These are phyloP conservation scores for Debaryomycetaceae sp. DNA, from an alignment of 1,139 yeast species.

Conservation along the genomic window DNA sequence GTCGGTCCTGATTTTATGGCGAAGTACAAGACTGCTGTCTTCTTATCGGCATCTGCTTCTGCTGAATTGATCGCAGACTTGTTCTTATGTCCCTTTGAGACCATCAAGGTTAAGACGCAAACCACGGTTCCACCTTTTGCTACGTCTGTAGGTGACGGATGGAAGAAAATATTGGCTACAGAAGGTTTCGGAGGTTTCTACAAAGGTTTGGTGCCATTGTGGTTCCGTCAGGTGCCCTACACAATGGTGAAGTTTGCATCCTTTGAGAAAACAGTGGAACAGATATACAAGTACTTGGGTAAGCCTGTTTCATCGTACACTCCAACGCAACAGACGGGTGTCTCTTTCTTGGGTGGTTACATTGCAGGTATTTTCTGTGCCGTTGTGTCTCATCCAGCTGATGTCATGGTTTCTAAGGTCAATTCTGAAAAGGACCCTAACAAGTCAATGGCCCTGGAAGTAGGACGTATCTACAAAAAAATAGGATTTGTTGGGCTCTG, in stretches of 20 bases:
- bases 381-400: conserved; percentile 92
- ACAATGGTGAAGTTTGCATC: conserved; percentile 95
- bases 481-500: conserved; percentile 90
- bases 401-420: conserved; percentile 92
- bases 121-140: conserved; percentile 87
- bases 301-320: conserved; percentile 39
- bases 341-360: conserved; percentile 90
- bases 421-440: conserved; percentile 68
- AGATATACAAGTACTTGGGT: conserved; percentile 55
- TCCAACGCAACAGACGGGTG: conserved; percentile 77
- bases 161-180: conserved; percentile 57
- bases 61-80: conserved; percentile 93
- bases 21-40: conserved; percentile 70
- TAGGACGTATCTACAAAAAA: conserved; percentile 66
- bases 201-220: conserved; percentile 84
- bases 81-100: conserved; percentile 88
- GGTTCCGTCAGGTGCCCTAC: conserved; percentile 95
- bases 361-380: conserved; percentile 97
- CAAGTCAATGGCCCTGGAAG: conserved; percentile 66
- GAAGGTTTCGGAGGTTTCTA: conserved; percentile 76
- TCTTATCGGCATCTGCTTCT: conserved; percentile 80
- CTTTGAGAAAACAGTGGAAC: conserved; percentile 83
- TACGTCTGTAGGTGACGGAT: conserved; percentile 59
- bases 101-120: conserved; percentile 89
- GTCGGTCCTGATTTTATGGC: conserved; percentile 64